Conservation (phyloP, 2,329 filamentous ascomycete species). For the Microcyclospora pomicola region DNA sequence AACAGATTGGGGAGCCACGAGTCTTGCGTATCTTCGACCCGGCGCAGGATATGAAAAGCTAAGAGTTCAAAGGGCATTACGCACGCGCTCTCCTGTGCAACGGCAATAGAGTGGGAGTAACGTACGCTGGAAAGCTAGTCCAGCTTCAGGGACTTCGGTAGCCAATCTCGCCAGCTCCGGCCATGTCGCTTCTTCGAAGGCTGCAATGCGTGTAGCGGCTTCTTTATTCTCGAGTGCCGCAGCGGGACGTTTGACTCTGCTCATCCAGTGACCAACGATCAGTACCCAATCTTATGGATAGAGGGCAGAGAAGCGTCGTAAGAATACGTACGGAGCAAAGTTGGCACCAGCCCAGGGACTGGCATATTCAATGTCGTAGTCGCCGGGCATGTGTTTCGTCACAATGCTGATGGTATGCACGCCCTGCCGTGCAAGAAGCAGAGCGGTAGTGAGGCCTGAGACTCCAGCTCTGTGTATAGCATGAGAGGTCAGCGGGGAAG, state of each 20-base stretch:
- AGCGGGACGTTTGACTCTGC: constrained; percentile 26
- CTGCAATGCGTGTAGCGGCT: constrained; percentile 22
- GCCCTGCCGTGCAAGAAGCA: constrained; percentile 40
- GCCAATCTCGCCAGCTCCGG: constrained; percentile 26
- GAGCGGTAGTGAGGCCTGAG: constrained; percentile 47
- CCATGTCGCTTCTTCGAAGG: constrained; percentile 28
- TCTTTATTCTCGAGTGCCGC: constrained; percentile 18
- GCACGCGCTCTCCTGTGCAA: no score
- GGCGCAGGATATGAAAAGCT: neutral
- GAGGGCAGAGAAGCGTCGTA: neutral
- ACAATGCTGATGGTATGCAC: constrained; percentile 45
- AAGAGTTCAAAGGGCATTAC: no score
- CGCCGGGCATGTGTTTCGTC: constrained; percentile 76
- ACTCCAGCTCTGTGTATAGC: constrained; percentile 38
- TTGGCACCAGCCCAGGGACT: constrained; percentile 79
- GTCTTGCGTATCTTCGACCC: constrained; percentile 29
- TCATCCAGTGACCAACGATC: neutral
- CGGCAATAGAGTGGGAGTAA: no score
- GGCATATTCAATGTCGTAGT: constrained; percentile 74
- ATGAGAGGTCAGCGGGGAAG: no score
- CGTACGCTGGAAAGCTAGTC: constrained; percentile 52
- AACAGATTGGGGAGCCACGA: constrained; percentile 53
- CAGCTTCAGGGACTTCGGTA: constrained; percentile 55
- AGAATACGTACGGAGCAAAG: constrained; percentile 47
- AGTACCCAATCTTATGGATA: constrained; percentile 5